Evolutionary conservation across 1,139 yeast genomes (phyloP).

Genomic region (Pichia sp.): DNA sequence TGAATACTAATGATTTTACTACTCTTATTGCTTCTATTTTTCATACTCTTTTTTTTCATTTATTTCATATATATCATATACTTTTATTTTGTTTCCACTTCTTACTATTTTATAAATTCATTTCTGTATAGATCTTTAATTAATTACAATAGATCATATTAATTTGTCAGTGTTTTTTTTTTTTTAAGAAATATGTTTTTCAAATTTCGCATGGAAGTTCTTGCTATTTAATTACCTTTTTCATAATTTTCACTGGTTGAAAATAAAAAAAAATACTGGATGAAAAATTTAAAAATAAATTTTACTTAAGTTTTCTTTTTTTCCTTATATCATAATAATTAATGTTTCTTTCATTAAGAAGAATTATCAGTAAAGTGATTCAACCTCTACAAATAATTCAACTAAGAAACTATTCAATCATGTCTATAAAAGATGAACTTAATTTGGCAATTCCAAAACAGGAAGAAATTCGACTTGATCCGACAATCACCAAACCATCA

Average conservation of each 20-base stretch:
- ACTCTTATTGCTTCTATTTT: background rate
- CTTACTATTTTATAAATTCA: too few species aligned
- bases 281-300: background rate
- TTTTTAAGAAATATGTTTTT: too few species aligned
- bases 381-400: background rate
- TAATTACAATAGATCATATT: too few species aligned
- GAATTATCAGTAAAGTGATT: background rate
- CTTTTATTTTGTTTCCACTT: too few species aligned
- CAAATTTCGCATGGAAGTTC: too few species aligned
- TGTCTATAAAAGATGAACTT: background rate
- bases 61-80: too few species aligned
- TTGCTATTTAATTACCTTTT: background rate
- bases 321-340: background rate
- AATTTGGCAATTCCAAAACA: background rate
- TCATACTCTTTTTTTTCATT: background rate
- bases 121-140: too few species aligned
- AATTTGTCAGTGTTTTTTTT: too few species aligned
- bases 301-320: too few species aligned
- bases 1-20: too few species aligned
- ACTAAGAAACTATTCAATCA: background rate
- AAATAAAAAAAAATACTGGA: background rate
- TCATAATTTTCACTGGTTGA: background rate
- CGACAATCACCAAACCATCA: background rate
- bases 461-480: background rate
- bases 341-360: background rate